Base-by-base conservation (phyloP, 768 basidiomycete genomes). In the Kwoniella europaea region DNA sequence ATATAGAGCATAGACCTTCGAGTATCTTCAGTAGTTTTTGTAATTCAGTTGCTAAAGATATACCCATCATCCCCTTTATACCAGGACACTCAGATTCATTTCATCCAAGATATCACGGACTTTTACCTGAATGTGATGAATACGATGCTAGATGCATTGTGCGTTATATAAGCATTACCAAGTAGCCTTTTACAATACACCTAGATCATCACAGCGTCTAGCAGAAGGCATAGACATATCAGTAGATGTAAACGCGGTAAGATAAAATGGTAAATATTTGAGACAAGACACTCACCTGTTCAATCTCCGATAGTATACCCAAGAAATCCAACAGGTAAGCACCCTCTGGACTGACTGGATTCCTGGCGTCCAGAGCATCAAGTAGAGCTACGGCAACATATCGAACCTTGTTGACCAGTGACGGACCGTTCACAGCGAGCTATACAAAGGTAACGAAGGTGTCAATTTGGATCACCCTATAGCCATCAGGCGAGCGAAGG, bases 341-440 rank as follows among this genome's bases (percentile, higher is more conserved):
- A 27, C 62, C 62, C 50, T 63, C 62, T 41, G 46, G 44, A 35
- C 62, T 63, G 42, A 63, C 62, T 10, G 62, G 62, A 53, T 63
- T 54, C 29, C 35, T 20, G 5, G 62, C 44, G 15, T 63, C 62
- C 22, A 63, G n/a, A 52, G 62, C 62, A 22, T 67, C 66, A 18
- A 67, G 20, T 41, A 67, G 29, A 20, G 66, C 44, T 15, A 57
- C 66, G 15, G 66, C 66, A 1, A 67, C 57, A 52, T 67, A 67
- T 56, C 66, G 56, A 3, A 67, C 57, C 43, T 67, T 67, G 66
- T 50, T 50, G n/a, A 67, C 66, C 27, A 67, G 24, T 3, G 66
- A 67, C 6, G 66, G 55, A 18, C 66, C 66, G 16, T 67, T 67
- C 18, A 67, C 66, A 13, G 66, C 66, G 22, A 67, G 66, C 66